phyloP scores from a whole-genome alignment of 768 basidiomycete genomes.

The Mycena kentingensis region DNA sequence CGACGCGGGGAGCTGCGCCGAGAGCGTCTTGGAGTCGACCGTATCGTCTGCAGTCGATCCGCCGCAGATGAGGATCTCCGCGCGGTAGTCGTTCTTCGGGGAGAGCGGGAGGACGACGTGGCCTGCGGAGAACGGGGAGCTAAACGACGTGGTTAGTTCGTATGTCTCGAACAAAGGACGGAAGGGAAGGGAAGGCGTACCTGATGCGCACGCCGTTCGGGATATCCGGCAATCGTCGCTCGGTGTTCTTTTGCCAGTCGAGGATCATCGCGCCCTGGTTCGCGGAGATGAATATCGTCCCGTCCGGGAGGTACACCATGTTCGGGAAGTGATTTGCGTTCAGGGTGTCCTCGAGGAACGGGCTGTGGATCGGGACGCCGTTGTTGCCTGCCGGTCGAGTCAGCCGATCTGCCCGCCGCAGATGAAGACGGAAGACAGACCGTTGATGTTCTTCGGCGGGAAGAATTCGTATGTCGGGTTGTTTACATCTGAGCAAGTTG shows the following conservation, averaged over 20 bases:
- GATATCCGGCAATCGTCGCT: slow-evolving; percentile 35
- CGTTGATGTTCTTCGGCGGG: slow-evolving; percentile 40
- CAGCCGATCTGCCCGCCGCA: too few relatives aligned
- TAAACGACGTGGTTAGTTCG: too few relatives aligned
- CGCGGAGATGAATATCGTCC: slow-evolving; percentile 41
- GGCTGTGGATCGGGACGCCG: slow-evolving; percentile 17
- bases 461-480: slow-evolving; percentile 54
- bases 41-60: slow-evolving; percentile 24
- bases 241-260: slow-evolving; percentile 34
- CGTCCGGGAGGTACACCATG: slow-evolving; percentile 41
- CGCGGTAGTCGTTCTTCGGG: slow-evolving; percentile 27
- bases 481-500: slow-evolving; percentile 60
- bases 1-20: slow-evolving; percentile 29
- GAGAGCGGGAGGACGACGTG: slow-evolving; percentile 34
- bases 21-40: slow-evolving; percentile 18
- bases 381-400: slow-evolving; percentile 20
- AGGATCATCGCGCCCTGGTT: slow-evolving; percentile 38
- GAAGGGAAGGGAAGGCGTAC: slow-evolving; percentile 2
- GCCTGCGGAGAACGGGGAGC: slow-evolving; percentile 31
- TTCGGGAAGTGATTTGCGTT: slow-evolving; percentile 24
- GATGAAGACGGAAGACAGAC: slow-evolving; percentile 28
- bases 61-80: slow-evolving; percentile 36
- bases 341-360: slow-evolving; percentile 9
- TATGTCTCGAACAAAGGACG: slow-evolving; percentile 8
- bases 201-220: slow-evolving; percentile 36